A percentile compares a stretch with the other conserved stretches of the same genome.
Evolutionary conservation across 2,329 filamentous ascomycete species (phyloP).

Genomic region (Aspergillus floridensis): DNA sequence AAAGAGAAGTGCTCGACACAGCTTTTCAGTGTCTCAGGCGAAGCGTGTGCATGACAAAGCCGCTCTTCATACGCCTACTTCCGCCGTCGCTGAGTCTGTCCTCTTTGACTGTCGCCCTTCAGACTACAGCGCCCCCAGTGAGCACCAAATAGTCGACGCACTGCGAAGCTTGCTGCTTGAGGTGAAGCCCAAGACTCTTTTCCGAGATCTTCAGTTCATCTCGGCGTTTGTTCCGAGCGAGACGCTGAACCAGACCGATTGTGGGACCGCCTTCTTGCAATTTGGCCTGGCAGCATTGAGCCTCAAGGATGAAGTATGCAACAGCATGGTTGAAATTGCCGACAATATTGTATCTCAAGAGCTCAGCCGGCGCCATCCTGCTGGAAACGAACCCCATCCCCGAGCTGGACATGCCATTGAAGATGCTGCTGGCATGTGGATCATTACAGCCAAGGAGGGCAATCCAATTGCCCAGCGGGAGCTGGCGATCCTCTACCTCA

Average conservation of each 20-base stretch:
- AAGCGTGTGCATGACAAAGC: conserved; percentile 17
- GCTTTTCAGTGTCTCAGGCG: conserved; percentile 31
- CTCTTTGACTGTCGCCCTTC: conserved; percentile 39
- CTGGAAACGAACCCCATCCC: conserved; percentile 30
- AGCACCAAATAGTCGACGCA: conserved; percentile 62
- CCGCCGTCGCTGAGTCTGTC: conserved; percentile 29
- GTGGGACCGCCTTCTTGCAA: conserved; percentile 82
- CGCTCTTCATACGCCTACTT: conserved; percentile 21
- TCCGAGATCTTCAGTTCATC: conserved; percentile 74
- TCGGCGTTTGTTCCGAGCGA: conserved; percentile 59
- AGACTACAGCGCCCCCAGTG: conserved; percentile 55
- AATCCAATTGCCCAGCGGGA: conserved; percentile 86
- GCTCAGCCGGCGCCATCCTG: conserved; percentile 38
- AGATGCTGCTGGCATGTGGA: conserved; percentile 85
- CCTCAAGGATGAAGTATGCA: conserved; percentile 82
- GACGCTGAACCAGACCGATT: conserved; percentile 57
- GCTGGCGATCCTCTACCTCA: conserved; percentile 88
- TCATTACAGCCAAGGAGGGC: conserved; percentile 91
- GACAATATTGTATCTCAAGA: conserved; percentile 65
- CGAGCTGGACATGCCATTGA: conserved; percentile 45
- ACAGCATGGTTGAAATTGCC: conserved; percentile 75
- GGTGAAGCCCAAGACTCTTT: conserved; percentile 74
- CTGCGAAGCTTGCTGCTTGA: conserved; percentile 66
- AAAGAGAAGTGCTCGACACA: conserved; percentile 27
- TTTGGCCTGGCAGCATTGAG: conserved; percentile 83